phyloP scores from a whole-genome alignment of 2,329 filamentous ascomycete genomes.

The Neofusicoccum umdonicola region DNA sequence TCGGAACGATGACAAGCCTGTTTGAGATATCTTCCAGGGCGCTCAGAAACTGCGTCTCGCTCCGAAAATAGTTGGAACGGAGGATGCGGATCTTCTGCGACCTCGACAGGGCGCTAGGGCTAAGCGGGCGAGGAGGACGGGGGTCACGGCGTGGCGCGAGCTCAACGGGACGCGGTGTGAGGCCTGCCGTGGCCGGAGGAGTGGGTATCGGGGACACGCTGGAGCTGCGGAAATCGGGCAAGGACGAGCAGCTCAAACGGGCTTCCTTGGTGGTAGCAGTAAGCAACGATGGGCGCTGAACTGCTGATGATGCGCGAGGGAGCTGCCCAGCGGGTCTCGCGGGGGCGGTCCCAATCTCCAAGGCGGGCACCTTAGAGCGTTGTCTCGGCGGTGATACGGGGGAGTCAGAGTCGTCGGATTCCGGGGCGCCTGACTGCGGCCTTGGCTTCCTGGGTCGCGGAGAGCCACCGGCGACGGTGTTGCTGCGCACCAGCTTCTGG shows the following conservation, averaged over 20 bases:
- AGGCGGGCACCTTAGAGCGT: slow-evolving; percentile 15
- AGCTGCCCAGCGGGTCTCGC: slow-evolving; percentile 24
- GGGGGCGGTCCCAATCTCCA: slow-evolving; percentile 31
- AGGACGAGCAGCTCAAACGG: slow-evolving; percentile 65
- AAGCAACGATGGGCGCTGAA: slow-evolving; percentile 49
- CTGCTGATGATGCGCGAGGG: slow-evolving; percentile 27
- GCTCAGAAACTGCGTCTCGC: slow-evolving; percentile 75
- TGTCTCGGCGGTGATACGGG: slow-evolving; percentile 21
- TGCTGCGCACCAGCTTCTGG: slow-evolving; percentile 63
- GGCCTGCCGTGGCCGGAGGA: slow-evolving; percentile 41
- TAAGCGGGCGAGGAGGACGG: slow-evolving; percentile 49
- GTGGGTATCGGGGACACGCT: slow-evolving; percentile 41
- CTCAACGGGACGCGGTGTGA: slow-evolving; percentile 20
- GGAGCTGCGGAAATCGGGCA: slow-evolving; percentile 61
- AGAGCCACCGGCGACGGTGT: slow-evolving; percentile 59
- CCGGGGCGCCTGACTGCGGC: slow-evolving; percentile 21
- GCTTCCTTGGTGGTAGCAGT: slow-evolving; percentile 58
- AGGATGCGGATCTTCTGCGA: slow-evolving; percentile 70
- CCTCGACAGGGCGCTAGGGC: slow-evolving; percentile 60
- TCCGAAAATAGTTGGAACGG: slow-evolving; percentile 79
- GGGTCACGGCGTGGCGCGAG: slow-evolving; percentile 54
- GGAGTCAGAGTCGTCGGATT: slow-evolving; percentile 20
- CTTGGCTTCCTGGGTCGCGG: slow-evolving; percentile 46
- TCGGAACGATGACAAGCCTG: slow-evolving; percentile 77
- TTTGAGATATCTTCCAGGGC: slow-evolving; percentile 83